Evolutionary conservation across 2,329 filamentous ascomycete species (phyloP).

Genomic region (Colletotrichum liriopes): DNA sequence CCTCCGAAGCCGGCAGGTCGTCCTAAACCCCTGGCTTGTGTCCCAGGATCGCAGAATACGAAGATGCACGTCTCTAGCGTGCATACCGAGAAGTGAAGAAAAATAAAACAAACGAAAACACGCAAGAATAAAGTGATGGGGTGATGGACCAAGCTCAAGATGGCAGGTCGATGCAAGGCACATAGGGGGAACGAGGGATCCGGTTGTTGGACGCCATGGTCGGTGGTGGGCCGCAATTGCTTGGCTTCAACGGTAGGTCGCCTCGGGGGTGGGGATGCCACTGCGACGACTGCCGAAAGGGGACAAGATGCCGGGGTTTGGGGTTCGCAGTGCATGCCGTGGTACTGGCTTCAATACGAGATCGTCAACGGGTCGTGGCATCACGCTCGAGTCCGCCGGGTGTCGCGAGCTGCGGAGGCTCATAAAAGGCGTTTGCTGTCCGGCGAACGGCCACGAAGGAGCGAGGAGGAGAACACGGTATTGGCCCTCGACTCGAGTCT

Average conservation of each 20-base stretch:
- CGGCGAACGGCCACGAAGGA: not conserved
- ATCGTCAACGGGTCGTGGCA: slow-evolving; percentile 31
- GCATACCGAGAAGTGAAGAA: not conserved
- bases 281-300: slow-evolving; percentile 26
- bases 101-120: not conserved
- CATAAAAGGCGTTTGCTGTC: slow-evolving; percentile 6
- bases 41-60: slow-evolving; percentile 20
- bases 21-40: not conserved
- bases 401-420: not conserved
- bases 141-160: slow-evolving; percentile 32
- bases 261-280: slow-evolving; percentile 31
- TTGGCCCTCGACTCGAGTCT: not conserved
- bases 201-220: slow-evolving; percentile 1
- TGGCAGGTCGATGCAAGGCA: slow-evolving; percentile 35
- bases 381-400: not conserved
- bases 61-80: slow-evolving; percentile 23
- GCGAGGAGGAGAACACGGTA: not conserved
- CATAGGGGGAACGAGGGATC: not conserved
- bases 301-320: slow-evolving; percentile 22
- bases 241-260: slow-evolving; percentile 32
- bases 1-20: not conserved
- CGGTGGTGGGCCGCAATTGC: not conserved
- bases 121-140: not conserved
- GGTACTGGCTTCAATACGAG: slow-evolving; percentile 26
- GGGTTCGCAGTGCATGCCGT: not conserved